Evolutionary conservation across 2,329 filamentous ascomycete genomes (phyloP), one percentile per base, ranked within the genome.

Genomic region (Fusarium sp.): DNA sequence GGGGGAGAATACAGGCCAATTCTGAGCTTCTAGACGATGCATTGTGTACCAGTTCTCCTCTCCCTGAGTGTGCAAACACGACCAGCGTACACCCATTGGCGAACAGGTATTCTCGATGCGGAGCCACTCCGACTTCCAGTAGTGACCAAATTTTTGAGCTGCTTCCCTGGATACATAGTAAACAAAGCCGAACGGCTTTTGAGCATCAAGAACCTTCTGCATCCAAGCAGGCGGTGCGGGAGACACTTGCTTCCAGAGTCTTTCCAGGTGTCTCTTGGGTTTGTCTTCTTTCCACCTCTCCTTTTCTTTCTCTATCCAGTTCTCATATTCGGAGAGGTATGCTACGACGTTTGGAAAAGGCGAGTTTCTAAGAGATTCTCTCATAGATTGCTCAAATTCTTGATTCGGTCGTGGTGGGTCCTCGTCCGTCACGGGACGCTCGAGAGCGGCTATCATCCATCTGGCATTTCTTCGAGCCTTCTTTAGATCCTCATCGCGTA

Each of bases 141-240:
- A 13, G 32, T 29, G 20, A 20, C 58, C 24, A 48, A 40, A 16
- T 24, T 40, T 57, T 44, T 49, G 10, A 10, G 65, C 12, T 12
- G 61, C 52, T 4, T 70, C 55, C n/a, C 57, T 60, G 5, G 58
- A 64, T 5, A 38, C 24, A 18, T 73, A 74, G 40, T 66, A 70
- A 30, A 72, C n/a, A 49, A 65, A 72, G 4, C 71, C 68, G 18
- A 41, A 70, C 13, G 49, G 27, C 40, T 69, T 6, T 3, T 38
- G 20, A 45, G 51, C 24, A 11, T 72, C n/a, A 16, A 71, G 3
- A 13, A 72, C 46, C 2, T 67, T 7, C 34, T 53, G 58, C 1
- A 72, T 44, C 65, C 66, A 72, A 29, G 59, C 27, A 38, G 70
- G 70, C 9, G 70, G 65, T 16, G 65, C 20, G 24, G 65, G 70